Base-by-base conservation (phyloP, 768 basidiomycete species). In the Cantharellus anzutake region DNA sequence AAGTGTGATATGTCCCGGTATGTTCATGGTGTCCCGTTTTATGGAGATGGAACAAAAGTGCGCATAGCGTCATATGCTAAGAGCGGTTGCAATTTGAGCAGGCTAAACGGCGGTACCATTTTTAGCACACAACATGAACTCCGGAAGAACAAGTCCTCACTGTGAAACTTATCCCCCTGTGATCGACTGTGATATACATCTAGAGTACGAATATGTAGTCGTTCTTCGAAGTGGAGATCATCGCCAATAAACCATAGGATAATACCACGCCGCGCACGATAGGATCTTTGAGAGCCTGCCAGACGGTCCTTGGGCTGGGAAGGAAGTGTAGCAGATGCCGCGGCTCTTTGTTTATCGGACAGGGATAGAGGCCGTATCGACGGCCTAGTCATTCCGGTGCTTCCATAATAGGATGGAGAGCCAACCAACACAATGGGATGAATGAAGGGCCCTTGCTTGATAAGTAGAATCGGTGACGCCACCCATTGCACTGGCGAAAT, bases 381-480 rank as follows among this genome's bases (percentile, higher is more conserved):
- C 20, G 20, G 20, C 20, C 20, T 29, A 29, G 20, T 29, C 20
- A 29, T 1, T 29, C 20, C 20, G 20, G 20, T 29, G 0, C 20
- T 29, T 29, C 20, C 20, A 29, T 29, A 29, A 29, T 29, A 29
- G 20, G 20, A 48, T 29, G 44, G 29, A 29, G 44, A 11, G 41
- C 63, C 63, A 1, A 42, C 62, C 62, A 62, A 14, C 53, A 56
- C 44, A 60, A 48, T 3, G 62, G 56, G 1, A 64, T 38, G 48
- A 64, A 63, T n/a, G 63, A 60, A 58, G 63, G 7, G 63, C 63
- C 3, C 62, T 60, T 2, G 52, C 62, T 59, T 63, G 63, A 41
- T 64, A 63, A n/a, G 63, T 64, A 42, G 59, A 59, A 38, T 64
- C 63, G 3, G 63, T 64, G 7, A 64, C 11, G n/a, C 63, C 61